A percentile compares a stretch with the other conserved stretches of the same genome.
These are phyloP conservation scores for Marchantia paleacea DNA, from an alignment of 225 moss, liverwort and hornwort species.

Conservation along the genomic window DNA sequence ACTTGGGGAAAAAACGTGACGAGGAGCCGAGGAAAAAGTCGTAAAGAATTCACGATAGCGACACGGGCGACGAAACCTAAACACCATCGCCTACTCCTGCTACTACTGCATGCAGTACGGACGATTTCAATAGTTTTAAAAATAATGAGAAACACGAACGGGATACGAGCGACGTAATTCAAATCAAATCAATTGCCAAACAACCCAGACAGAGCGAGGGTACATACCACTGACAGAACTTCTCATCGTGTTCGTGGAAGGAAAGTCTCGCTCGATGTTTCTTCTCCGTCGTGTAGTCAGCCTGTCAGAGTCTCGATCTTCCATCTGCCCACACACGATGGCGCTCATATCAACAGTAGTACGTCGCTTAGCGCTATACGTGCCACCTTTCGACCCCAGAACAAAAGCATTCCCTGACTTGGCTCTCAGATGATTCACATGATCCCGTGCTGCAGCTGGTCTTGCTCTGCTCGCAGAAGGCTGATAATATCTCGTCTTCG, in stretches of 20 bases:
- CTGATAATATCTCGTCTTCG: background rate
- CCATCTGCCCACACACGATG: constrained; percentile 12
- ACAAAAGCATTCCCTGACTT: background rate
- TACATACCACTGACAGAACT: background rate
- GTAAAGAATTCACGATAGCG: background rate
- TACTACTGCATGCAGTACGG: background rate
- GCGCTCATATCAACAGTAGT: background rate
- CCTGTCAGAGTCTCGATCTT: constrained; percentile 16
- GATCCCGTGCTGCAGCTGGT: background rate
- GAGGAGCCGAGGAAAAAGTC: background rate
- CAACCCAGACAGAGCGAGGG: background rate
- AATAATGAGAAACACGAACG: background rate
- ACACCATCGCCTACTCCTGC: background rate
- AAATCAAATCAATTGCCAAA: background rate
- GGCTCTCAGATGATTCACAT: background rate
- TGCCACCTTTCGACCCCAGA: background rate
- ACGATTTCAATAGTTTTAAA: background rate
- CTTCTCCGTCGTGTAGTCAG: background rate
- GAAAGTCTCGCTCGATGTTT: background rate
- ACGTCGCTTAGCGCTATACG: background rate
- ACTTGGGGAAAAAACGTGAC: background rate
- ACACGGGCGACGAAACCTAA: background rate
- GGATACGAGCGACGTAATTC: no score
- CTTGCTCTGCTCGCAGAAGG: background rate
- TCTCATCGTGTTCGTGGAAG: background rate